phyloP scores from a whole-genome alignment of 306 rosid species.

The Prunus campanulata region DNA sequence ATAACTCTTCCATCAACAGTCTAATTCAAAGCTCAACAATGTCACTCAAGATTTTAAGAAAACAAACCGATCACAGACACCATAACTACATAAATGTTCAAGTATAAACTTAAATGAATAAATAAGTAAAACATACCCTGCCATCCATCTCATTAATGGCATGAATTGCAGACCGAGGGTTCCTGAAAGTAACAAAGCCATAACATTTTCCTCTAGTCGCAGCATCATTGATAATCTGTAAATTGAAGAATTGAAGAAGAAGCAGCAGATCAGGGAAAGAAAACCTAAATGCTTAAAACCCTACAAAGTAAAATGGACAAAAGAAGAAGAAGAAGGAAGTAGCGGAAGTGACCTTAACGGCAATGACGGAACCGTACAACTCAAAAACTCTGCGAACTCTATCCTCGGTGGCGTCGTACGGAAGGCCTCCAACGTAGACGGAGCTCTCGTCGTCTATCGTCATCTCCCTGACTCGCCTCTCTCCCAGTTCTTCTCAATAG shows the following conservation, averaged over 20 bases:
- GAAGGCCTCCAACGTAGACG: slow-evolving; percentile 79
- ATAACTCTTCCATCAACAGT: slow-evolving; percentile 75
- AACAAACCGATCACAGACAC: slow-evolving; percentile 14
- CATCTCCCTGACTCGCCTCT: slow-evolving; percentile 26
- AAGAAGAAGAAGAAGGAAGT: background rate
- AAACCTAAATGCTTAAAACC: slow-evolving; percentile 12
- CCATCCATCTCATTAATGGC: slow-evolving; percentile 94
- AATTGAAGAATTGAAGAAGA: background rate
- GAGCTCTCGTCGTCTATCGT: slow-evolving; percentile 90
- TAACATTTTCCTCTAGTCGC: slow-evolving; percentile 82
- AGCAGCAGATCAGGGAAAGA: background rate
- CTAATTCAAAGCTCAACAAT: slow-evolving; percentile 45
- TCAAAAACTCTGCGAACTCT: slow-evolving; percentile 64
- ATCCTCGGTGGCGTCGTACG: slow-evolving; percentile 74
- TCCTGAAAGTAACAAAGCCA: slow-evolving; percentile 83
- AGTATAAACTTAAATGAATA: background rate
- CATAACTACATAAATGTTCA: background rate
- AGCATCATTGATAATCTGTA: slow-evolving; percentile 82
- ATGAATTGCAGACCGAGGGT: slow-evolving; percentile 80
- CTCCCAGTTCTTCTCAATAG: background rate
- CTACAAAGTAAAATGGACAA: background rate
- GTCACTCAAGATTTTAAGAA: slow-evolving; percentile 21
- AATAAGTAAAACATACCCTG: slow-evolving; percentile 48
- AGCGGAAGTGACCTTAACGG: slow-evolving; percentile 64
- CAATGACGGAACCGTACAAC: slow-evolving; percentile 75